phyloP scores from a whole-genome alignment of 148 eudicot species.

The Rhododendron vialii region DNA sequence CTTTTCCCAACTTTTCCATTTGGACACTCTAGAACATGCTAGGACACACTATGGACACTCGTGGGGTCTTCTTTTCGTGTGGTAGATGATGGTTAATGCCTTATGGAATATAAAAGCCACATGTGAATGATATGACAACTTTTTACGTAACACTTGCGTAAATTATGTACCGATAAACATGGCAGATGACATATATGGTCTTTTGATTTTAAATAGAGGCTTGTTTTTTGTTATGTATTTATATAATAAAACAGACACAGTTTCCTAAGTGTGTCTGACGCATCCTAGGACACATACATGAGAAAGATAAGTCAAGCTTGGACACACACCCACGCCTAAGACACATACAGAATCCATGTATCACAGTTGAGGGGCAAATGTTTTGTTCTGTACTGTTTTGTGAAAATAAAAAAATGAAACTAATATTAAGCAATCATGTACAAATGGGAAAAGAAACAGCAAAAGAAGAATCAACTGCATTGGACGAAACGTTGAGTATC shows the following conservation, averaged over 20 bases:
- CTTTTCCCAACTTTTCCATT: too few species aligned
- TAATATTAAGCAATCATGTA: neutral
- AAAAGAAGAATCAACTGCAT: constrained; percentile 8
- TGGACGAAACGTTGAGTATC: neutral
- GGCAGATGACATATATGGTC: neutral
- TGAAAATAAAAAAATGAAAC: neutral
- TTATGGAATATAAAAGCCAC: neutral
- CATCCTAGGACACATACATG: neutral
- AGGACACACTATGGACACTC: neutral
- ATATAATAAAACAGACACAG: neutral
- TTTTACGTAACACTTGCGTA: neutral
- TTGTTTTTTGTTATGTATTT: neutral
- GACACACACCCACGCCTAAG: neutral
- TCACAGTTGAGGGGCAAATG: neutral
- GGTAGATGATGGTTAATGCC: too few species aligned
- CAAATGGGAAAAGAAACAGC: neutral
- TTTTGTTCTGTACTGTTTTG: neutral
- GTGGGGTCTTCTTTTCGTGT: neutral
- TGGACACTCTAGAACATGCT: neutral
- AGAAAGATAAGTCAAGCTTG: neutral
- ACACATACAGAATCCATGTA: neutral
- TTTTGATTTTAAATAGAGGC: neutral
- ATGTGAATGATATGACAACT: neutral
- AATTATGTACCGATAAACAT: neutral
- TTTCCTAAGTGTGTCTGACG: neutral